Evolutionary conservation across 108 stramenopile species (phyloP), one percentile per base, ranked within the genome.

Genomic region (Skeletonema costatum): DNA sequence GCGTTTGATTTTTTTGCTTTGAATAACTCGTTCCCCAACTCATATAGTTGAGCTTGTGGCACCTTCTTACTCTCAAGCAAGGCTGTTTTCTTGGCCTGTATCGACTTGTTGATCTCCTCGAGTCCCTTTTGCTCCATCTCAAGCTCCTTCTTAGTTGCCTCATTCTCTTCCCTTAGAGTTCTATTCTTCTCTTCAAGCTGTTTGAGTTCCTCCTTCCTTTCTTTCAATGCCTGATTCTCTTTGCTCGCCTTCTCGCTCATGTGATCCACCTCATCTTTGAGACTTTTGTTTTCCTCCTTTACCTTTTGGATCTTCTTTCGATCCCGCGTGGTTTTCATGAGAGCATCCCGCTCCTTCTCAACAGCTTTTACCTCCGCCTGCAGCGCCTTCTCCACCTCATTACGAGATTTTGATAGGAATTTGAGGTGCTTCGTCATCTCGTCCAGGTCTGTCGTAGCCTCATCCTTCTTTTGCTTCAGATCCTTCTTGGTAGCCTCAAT

Each of bases 271-370:
- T 64, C 71, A 13, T 51, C 63, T 39, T 82, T 70, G 14, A 82
- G 35, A 41, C 62, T 75, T 44, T 68, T 75, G 51, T 82, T 82
- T 19, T 82, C 81, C 29, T 48, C 53, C 70, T 82, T 75, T 66
- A 68, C 60, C 41, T 71, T 66, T 61, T 81, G 70, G 2, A 81
- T 46, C 41, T 41, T 36, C 56, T 75, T 81, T 1, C 80, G 62
- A 33, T 75, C 60, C 10, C 64, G 69, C 35, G 65, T 39, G 30
- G 75, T 59, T 16, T 74, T 74, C 32, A 75, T 64, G 10, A 81
- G 42, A 6, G 73, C 44, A 42, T 74, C 73, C n/a, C 68, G 66
- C 36, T 80, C 79, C 42, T 74, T 74, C 42, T 80, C 62, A 0
- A 80, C 68, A 2, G 48, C 7, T 17, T 73, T 70, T 63, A 74